A percentile compares a stretch with the other conserved stretches of the same genome.
phyloP scores from a whole-genome alignment of 306 rosid genomes.

The Lotus japonicus region DNA sequence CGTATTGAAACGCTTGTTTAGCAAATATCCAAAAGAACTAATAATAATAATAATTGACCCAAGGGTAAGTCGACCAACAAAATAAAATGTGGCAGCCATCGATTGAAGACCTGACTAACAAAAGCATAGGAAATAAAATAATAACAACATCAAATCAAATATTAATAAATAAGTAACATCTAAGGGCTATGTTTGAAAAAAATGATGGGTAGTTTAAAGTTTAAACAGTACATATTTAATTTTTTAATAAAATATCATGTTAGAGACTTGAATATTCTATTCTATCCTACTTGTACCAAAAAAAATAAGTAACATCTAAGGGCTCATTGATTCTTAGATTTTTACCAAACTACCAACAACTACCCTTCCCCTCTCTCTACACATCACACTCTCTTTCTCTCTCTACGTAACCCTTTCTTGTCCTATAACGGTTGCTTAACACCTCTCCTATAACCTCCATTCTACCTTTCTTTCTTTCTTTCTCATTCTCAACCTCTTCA shows the following conservation, averaged over 20 bases:
- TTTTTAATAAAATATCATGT: too few relatives aligned
- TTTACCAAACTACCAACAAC: constrained; percentile 33
- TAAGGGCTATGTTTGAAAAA: too few relatives aligned
- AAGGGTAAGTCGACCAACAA: background rate
- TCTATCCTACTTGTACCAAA: too few relatives aligned
- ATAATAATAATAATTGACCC: background rate
- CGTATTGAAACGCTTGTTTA: too few relatives aligned
- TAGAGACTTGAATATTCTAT: too few relatives aligned
- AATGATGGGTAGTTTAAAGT: too few relatives aligned
- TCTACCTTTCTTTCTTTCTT: background rate
- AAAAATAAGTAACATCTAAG: too few relatives aligned
- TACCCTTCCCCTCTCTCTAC: background rate
- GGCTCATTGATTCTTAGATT: background rate
- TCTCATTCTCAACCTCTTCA: constrained; percentile 13
- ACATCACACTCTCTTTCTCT: background rate
- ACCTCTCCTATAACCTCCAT: constrained; percentile 26
- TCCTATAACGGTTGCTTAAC: constrained; percentile 44
- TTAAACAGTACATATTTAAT: too few relatives aligned
- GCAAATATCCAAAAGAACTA: background rate
- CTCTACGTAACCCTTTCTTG: background rate
- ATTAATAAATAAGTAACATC: background rate
- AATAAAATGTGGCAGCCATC: background rate
- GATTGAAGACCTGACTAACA: background rate
- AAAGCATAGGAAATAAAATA: background rate
- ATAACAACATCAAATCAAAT: background rate